A percentile compares a stretch with the other conserved stretches of the same genome.
Conservation (phyloP, 2,329 filamentous ascomycete species). For the Trichoderma harzianum region DNA sequence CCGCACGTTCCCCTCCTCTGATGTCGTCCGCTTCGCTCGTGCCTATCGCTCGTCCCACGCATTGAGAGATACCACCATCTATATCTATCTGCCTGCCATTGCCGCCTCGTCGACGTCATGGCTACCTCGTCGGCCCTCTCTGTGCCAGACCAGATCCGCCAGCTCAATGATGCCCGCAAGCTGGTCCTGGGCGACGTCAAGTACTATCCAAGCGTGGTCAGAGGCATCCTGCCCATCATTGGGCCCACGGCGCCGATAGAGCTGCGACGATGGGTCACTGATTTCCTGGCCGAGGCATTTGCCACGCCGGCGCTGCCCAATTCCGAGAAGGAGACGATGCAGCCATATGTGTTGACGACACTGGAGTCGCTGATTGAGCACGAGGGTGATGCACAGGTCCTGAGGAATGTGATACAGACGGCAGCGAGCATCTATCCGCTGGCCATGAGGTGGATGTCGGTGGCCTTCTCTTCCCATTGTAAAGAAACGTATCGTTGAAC, state of each 20-base stretch:
- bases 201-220: slow-evolving; percentile 89
- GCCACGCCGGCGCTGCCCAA: slow-evolving; percentile 79
- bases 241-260: slow-evolving; percentile 70
- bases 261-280: slow-evolving; percentile 90
- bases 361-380: slow-evolving; percentile 68
- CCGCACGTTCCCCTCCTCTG: slow-evolving; percentile 8
- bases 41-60: not conserved
- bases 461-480: slow-evolving; percentile 39
- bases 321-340: slow-evolving; percentile 76
- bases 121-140: slow-evolving; percentile 46
- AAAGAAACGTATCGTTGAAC: not conserved
- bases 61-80: not conserved
- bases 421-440: slow-evolving; percentile 91
- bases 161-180: slow-evolving; percentile 86
- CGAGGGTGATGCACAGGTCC: slow-evolving; percentile 73
- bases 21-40: slow-evolving; percentile 11
- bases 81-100: not conserved
- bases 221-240: slow-evolving; percentile 89
- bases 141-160: slow-evolving; percentile 73
- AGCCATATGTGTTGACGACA: slow-evolving; percentile 72
- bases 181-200: slow-evolving; percentile 82
- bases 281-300: slow-evolving; percentile 95
- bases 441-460: slow-evolving; percentile 91
- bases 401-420: slow-evolving; percentile 84
- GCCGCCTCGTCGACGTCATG: slow-evolving; percentile 6